phyloP scores from a whole-genome alignment of 768 basidiomycete species.

The Boletellus ananas region DNA sequence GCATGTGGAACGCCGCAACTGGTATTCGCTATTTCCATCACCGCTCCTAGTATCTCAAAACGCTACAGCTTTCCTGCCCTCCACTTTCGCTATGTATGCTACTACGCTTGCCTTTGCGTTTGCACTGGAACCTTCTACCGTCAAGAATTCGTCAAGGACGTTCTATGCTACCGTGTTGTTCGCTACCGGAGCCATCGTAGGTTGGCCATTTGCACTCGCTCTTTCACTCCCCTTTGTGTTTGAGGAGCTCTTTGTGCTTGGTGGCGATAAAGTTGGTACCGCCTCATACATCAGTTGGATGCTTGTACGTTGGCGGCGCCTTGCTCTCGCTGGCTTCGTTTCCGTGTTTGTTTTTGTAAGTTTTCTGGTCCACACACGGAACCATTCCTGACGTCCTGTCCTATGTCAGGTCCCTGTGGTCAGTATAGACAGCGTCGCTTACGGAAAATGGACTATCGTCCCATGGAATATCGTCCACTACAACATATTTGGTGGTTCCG shows the following conservation, averaged over 20 bases:
- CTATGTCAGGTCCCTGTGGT: conserved; percentile 77
- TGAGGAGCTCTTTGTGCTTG: conserved; percentile 82
- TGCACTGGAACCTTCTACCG: conserved; percentile 55
- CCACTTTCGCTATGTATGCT: conserved; percentile 92
- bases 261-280: conserved; percentile 59
- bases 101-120: conserved; percentile 75
- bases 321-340: conserved; percentile 49
- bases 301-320: conserved; percentile 53
- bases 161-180: conserved; percentile 65
- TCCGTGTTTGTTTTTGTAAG: conserved; percentile 65
- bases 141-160: conserved; percentile 51
- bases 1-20: conserved; percentile 91
- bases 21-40: conserved; percentile 40
- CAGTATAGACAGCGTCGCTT: conserved; percentile 79
- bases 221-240: conserved; percentile 85
- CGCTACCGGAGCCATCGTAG: conserved; percentile 81
- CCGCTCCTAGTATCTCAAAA: conserved; percentile 10
- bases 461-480: conserved; percentile 94
- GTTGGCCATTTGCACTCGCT: conserved; percentile 95
- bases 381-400: not conserved
- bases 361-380: not conserved
- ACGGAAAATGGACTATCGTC: conserved; percentile 72
- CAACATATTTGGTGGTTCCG: conserved; percentile 81
- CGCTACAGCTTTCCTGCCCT: conserved; percentile 81
- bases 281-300: conserved; percentile 51